phyloP scores from a whole-genome alignment of 345 rosid genomes.

The Cochlearia excelsa region DNA sequence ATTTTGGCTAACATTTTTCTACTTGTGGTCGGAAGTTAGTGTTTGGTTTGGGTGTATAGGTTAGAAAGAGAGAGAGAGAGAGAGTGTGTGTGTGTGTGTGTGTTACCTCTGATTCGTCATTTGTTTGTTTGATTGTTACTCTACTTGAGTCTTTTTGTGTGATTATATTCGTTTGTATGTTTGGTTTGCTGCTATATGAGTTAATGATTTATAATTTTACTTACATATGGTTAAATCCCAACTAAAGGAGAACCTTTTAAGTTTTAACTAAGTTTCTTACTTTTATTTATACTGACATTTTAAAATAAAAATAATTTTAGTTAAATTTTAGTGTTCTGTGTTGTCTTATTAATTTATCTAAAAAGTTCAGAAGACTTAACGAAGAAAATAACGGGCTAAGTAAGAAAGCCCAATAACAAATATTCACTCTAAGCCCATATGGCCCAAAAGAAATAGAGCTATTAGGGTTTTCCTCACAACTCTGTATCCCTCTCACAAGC shows the following conservation, averaged over 20 bases:
- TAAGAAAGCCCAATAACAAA: neutral
- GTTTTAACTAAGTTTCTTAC: neutral
- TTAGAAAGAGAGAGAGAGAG: neutral
- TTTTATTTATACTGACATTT: too few species aligned
- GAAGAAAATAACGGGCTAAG: neutral
- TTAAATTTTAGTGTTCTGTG: too few species aligned
- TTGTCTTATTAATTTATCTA: too few species aligned
- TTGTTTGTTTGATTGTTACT: neutral
- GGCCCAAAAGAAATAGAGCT: slow-evolving; percentile 7
- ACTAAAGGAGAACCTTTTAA: too few species aligned
- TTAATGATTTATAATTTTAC: neutral
- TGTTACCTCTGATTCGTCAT: neutral
- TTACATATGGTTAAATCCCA: too few species aligned
- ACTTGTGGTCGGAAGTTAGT: neutral
- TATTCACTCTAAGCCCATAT: slow-evolving; percentile 4
- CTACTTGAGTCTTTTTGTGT: neutral
- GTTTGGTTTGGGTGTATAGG: neutral
- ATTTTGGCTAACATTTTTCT: neutral
- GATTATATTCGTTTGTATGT: slow-evolving; percentile 14
- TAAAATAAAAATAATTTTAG: too few species aligned
- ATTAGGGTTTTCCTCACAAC: slow-evolving; percentile 19
- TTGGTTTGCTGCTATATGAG: slow-evolving; percentile 24
- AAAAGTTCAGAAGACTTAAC: too few species aligned
- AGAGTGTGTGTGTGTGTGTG: neutral
- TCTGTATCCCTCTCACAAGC: neutral